Evolutionary conservation across 352 stramenopile genomes (phyloP).

Genomic region (Thalassiosira delicatula): DNA sequence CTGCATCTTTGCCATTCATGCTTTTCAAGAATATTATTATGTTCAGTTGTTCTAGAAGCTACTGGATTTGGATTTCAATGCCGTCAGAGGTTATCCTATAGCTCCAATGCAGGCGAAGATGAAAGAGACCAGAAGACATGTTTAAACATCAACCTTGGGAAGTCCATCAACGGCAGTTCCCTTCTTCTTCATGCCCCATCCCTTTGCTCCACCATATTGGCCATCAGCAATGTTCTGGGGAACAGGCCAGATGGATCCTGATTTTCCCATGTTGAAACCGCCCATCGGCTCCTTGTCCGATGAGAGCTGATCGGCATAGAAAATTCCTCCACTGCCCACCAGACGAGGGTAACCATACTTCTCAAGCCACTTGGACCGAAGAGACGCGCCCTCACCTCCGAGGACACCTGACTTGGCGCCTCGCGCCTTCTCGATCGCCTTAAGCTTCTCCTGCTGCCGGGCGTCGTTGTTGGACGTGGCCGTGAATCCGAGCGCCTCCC

Average conservation of each 20-base stretch:
- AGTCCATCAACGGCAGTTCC: slow-evolving; percentile 79
- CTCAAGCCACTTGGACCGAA: slow-evolving; percentile 80
- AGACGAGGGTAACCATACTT: slow-evolving; percentile 84
- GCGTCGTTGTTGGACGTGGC: slow-evolving; percentile 84
- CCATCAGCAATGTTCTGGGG: slow-evolving; percentile 74
- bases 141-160: slow-evolving; percentile 68
- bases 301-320: slow-evolving; percentile 84
- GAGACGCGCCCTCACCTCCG: slow-evolving; percentile 66
- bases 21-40: too few relatives aligned
- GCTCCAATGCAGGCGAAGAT: too few relatives aligned
- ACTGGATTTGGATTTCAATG: too few relatives aligned
- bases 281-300: slow-evolving; percentile 82
- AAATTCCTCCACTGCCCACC: slow-evolving; percentile 83
- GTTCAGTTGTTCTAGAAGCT: too few relatives aligned
- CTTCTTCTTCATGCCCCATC: slow-evolving; percentile 85
- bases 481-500: slow-evolving; percentile 83
- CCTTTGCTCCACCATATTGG: slow-evolving; percentile 80
- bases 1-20: too few relatives aligned
- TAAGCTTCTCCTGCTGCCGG: slow-evolving; percentile 81
- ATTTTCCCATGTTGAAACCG: slow-evolving; percentile 86
- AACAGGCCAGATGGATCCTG: slow-evolving; percentile 82
- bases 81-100: too few relatives aligned
- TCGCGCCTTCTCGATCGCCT: slow-evolving; percentile 80
- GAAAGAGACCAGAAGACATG: background rate
- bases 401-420: slow-evolving; percentile 68